phyloP scores from a whole-genome alignment of 169 alveolate species.

The Babesia bovis region DNA sequence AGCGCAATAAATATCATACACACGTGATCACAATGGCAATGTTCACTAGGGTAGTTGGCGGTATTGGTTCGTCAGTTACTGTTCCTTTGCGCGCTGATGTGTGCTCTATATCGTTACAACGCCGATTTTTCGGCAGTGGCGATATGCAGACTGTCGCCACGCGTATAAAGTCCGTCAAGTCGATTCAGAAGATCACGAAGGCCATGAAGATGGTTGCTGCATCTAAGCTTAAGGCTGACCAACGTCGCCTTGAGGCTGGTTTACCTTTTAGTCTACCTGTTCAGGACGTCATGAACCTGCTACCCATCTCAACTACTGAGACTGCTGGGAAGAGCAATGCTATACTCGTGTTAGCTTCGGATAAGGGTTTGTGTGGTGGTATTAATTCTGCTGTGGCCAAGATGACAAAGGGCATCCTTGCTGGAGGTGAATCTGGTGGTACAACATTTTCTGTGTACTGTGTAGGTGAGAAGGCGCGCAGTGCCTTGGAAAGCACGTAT shows the following conservation, averaged over 20 bases:
- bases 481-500: slow-evolving; percentile 56
- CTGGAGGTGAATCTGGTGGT: slow-evolving; percentile 52
- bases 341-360: slow-evolving; percentile 61
- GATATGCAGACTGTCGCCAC: slow-evolving; percentile 79
- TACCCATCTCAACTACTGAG: slow-evolving; percentile 65
- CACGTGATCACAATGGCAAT: slow-evolving; percentile 16
- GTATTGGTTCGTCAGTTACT: slow-evolving; percentile 15
- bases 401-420: slow-evolving; percentile 47
- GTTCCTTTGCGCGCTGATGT: slow-evolving; percentile 25
- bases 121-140: slow-evolving; percentile 73
- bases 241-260: slow-evolving; percentile 78
- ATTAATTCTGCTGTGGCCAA: slow-evolving; percentile 78
- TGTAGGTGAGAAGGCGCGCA: slow-evolving; percentile 67
- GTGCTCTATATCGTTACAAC: slow-evolving; percentile 12
- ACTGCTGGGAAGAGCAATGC: slow-evolving; percentile 56
- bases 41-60: neutral
- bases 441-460: slow-evolving; percentile 41
- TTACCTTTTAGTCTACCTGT: slow-evolving; percentile 73
- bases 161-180: slow-evolving; percentile 90
- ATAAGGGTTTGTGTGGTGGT: slow-evolving; percentile 87
- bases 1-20: neutral
- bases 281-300: slow-evolving; percentile 66
- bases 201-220: slow-evolving; percentile 97
- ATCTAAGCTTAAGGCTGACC: slow-evolving; percentile 90
- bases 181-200: slow-evolving; percentile 88